Percentiles rank a stretch among this genome's conserved stretches.
These are phyloP conservation scores for Lagenidium sp. DNA, from an alignment of 352 stramenopile species.

Conservation along the genomic window DNA sequence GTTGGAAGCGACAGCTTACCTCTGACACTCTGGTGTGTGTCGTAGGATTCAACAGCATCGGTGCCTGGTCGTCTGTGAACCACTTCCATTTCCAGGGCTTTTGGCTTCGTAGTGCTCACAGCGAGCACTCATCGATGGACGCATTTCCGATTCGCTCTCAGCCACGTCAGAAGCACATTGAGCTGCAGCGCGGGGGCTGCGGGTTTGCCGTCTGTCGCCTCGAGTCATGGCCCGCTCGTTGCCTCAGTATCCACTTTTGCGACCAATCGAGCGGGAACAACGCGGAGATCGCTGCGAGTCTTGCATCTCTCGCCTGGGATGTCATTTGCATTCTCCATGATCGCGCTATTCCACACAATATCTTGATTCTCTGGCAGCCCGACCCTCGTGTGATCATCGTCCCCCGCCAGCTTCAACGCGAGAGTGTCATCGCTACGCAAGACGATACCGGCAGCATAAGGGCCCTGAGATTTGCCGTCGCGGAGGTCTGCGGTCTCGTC, in stretches of 20 bases:
- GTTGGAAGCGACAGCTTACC: no score
- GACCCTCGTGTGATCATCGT: conserved; percentile 33
- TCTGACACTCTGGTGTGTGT: no score
- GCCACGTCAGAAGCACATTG: no score
- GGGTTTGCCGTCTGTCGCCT: conserved; percentile 16
- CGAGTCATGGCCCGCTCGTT: conserved; percentile 35
- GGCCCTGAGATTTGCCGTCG: conserved; percentile 46
- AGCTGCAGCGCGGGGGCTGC: no score
- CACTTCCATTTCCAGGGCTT: conserved; percentile 68
- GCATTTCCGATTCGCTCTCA: conserved; percentile 38
- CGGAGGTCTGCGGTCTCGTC: conserved; percentile 49
- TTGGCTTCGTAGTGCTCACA: conserved; percentile 23
- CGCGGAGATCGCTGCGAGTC: no score
- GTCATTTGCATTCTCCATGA: conserved; percentile 32
- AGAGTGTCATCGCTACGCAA: no score
- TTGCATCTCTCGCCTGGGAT: conserved; percentile 14
- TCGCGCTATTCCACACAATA: conserved; percentile 34
- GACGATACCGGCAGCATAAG: no score
- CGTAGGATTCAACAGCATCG: conserved; percentile 59
- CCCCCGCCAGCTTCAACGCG: conserved; percentile 38
- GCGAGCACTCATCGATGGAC: background rate
- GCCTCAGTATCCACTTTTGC: no score
- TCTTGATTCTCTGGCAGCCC: conserved; percentile 22
- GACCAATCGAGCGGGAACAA: no score
- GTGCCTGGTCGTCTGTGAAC: conserved; percentile 73